Base-by-base conservation (phyloP, 1,284 basidiomycete species). In the Flammula alnicola region DNA sequence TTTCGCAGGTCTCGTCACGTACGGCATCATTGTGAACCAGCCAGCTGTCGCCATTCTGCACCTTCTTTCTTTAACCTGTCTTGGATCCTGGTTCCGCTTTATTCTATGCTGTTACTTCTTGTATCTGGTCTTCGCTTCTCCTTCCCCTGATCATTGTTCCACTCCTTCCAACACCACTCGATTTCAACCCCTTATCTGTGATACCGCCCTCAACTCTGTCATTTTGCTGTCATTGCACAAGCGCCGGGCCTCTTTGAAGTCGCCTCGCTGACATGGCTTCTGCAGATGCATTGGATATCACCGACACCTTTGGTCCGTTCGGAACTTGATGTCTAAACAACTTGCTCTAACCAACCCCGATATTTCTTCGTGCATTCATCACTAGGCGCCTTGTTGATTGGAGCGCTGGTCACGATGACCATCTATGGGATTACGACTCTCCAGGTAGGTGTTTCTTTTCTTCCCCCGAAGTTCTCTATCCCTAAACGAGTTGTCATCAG, bases 361-460 rank as follows among this genome's bases (percentile, higher is more conserved):
- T 31, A 16, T 25, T 9, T 22, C 12, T 14, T 29, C 25, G 8
- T 12, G 16, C 16, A 9, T 23, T 19, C 6, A 16, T n/a, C n/a
- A n/a, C n/a, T 38, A 69, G 67, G 69, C 20, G 60, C 67, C 25
- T 58, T 47, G 19, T 36, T 47, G 27, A 47, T 47, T 22, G 44
- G 36, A 14, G 44, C 44, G 12, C 19, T 47, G 6, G 12, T 47
- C 9, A 38, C 44, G 7, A 46, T 46, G 44, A 30, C 44, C 5
- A 30, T 47, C 27, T 48, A 41, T 16, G 36, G 74, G 4, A 71
- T 76, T 25, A 75, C 73, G 2, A 71, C 67, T 16, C 57, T 74
- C 17, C 74, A 76, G 63, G 73, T 69, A 41, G 44, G 62, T 51
- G 22, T n/a, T 12, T n/a, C 20, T 38, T 25, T 17, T 10, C 26